Evolutionary conservation across 2,329 filamentous ascomycete genomes (phyloP).

Genomic region (Pyrenophora tritici-repentis): DNA sequence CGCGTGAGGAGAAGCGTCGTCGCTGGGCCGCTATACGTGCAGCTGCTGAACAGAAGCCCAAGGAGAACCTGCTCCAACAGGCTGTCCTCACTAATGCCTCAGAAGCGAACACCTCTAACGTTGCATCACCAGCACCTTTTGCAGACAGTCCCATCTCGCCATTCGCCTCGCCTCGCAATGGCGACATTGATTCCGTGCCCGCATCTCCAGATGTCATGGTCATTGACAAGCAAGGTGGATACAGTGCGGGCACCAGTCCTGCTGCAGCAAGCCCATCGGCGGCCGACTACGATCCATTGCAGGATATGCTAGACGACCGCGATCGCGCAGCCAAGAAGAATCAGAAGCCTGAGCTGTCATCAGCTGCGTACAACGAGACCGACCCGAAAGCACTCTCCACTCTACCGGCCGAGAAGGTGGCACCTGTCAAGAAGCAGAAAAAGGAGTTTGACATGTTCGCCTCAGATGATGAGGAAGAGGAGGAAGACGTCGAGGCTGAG

Average conservation of each 20-base stretch:
- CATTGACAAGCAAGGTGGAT: slow-evolving; percentile 49
- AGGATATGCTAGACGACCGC: slow-evolving; percentile 85
- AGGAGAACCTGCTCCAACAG: slow-evolving; percentile 68
- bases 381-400: slow-evolving; percentile 59
- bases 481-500: slow-evolving; percentile 66
- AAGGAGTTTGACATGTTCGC: slow-evolving; percentile 68
- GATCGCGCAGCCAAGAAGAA: slow-evolving; percentile 68
- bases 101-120: slow-evolving; percentile 60
- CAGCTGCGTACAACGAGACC: slow-evolving; percentile 64
- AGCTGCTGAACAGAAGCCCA: slow-evolving; percentile 57
- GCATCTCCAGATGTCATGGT: slow-evolving; percentile 48
- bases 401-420: slow-evolving; percentile 48
- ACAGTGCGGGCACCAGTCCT: slow-evolving; percentile 41
- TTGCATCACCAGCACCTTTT: slow-evolving; percentile 46
- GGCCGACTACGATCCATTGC: slow-evolving; percentile 87
- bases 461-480: slow-evolving; percentile 75
- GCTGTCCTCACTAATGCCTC: slow-evolving; percentile 68
- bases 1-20: slow-evolving; percentile 41
- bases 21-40: slow-evolving; percentile 42
- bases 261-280: slow-evolving; percentile 77
- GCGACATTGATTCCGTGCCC: slow-evolving; percentile 46
- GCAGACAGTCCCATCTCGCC: slow-evolving; percentile 44
- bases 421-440: slow-evolving; percentile 47
- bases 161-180: slow-evolving; percentile 45
- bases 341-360: slow-evolving; percentile 42